Evolutionary conservation across 1,139 yeast species (phyloP).

Genomic region (Yarrowia galli): DNA sequence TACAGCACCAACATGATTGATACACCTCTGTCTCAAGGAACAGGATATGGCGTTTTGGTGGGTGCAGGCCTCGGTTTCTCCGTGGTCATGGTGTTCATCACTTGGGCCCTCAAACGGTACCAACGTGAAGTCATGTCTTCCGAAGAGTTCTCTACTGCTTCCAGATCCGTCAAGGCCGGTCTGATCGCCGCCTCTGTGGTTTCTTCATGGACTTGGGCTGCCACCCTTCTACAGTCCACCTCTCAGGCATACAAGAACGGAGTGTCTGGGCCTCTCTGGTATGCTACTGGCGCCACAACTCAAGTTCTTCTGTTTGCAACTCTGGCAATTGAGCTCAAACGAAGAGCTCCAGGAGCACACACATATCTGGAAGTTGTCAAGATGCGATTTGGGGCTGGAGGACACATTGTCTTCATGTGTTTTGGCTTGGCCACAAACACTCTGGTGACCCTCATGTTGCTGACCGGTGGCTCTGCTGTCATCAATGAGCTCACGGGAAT

Average conservation of each 20-base stretch:
- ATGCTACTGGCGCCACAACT: constrained; percentile 74
- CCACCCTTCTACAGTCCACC: constrained; percentile 74
- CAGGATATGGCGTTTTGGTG: constrained; percentile 72
- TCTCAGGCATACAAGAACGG: constrained; percentile 68
- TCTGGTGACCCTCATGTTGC: constrained; percentile 59
- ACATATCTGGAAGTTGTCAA: constrained; percentile 71
- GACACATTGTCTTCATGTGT: too few relatives aligned
- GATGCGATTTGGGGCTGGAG: too few relatives aligned
- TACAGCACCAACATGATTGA: too few relatives aligned
- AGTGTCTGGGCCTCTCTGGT: constrained; percentile 72
- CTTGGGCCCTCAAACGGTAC: constrained; percentile 72
- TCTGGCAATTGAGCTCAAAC: constrained; percentile 67
- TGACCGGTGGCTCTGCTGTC: too few relatives aligned
- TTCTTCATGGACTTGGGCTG: constrained; percentile 93
- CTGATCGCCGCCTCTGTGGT: constrained; percentile 85
- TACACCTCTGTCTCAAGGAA: too few relatives aligned
- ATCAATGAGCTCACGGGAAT: constrained; percentile 66
- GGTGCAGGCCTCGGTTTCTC: constrained; percentile 87
- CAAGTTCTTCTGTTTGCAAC: constrained; percentile 74
- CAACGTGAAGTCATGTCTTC: constrained; percentile 84
- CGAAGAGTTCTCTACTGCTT: constrained; percentile 89
- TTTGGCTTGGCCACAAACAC: neutral
- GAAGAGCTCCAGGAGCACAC: constrained; percentile 56
- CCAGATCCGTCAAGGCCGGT: constrained; percentile 79
- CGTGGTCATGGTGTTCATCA: constrained; percentile 75